Percentiles rank a stretch among this genome's conserved stretches.
Conservation (phyloP, 1,139 yeast genomes). For the Lodderomyces orthopsilosis region DNA sequence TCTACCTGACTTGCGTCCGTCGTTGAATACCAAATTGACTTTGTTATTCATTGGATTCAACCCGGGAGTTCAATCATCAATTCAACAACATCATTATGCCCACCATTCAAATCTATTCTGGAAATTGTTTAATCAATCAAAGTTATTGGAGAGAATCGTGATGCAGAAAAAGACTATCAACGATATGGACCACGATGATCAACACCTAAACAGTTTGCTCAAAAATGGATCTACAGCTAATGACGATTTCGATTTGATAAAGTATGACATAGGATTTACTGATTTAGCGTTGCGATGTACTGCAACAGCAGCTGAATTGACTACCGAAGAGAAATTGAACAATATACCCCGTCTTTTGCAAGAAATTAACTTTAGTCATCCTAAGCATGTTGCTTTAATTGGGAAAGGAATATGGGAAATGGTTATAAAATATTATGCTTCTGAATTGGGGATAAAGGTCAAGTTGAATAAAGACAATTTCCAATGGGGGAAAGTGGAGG, state of each 20-base stretch:
- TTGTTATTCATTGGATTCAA: slow-evolving; percentile 71
- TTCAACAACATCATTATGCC: slow-evolving; percentile 70
- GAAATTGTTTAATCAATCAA: slow-evolving; percentile 59
- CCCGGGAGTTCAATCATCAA: slow-evolving; percentile 68
- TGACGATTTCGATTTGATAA: slow-evolving; percentile 47
- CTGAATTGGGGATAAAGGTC: slow-evolving; percentile 12
- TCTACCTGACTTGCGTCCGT: slow-evolving; percentile 33
- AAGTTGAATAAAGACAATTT: slow-evolving; percentile 27
- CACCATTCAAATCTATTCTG: slow-evolving; percentile 70
- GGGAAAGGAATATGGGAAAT: slow-evolving; percentile 84
- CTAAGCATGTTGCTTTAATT: slow-evolving; percentile 52
- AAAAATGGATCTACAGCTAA: slow-evolving; percentile 40
- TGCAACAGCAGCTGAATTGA: slow-evolving; percentile 54
- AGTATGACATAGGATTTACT: slow-evolving; percentile 63
- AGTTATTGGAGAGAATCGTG: slow-evolving; percentile 33
- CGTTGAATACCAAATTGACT: slow-evolving; percentile 26
- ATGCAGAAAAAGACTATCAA: not conserved
- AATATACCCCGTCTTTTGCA: slow-evolving; percentile 54
- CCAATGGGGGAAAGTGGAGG: slow-evolving; percentile 54
- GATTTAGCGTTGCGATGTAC: slow-evolving; percentile 71
- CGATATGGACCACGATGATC: not conserved
- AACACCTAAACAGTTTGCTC: slow-evolving; percentile 5
- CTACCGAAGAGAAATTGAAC: slow-evolving; percentile 48
- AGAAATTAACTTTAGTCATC: slow-evolving; percentile 38
- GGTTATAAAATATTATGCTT: slow-evolving; percentile 35